A percentile compares a stretch with the other conserved stretches of the same genome.
phyloP scores from a whole-genome alignment of 163 green algal genomes.

The Chlorella variabilis region DNA sequence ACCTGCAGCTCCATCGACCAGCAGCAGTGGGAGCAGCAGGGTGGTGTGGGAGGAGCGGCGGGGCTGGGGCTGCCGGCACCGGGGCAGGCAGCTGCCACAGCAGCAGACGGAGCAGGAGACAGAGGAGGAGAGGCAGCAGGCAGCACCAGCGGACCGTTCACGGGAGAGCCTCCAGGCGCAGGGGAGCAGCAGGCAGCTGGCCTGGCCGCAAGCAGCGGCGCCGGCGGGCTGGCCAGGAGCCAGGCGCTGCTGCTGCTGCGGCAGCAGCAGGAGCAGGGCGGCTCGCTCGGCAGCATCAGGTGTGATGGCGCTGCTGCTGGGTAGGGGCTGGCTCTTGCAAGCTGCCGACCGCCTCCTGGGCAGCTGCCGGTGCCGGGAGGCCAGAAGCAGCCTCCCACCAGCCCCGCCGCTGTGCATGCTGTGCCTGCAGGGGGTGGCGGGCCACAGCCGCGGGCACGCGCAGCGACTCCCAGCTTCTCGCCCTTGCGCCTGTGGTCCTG shows the following conservation, averaged over 20 bases:
- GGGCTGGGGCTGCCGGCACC: not conserved
- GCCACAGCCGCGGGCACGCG: constrained; percentile 7
- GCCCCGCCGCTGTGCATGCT: not conserved
- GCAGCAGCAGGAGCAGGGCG: not conserved
- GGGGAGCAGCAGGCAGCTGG: not conserved
- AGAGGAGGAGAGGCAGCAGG: too few relatives aligned
- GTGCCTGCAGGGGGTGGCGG: constrained; percentile 18
- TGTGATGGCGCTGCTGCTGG: too few relatives aligned
- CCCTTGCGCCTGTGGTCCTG: constrained; percentile 48
- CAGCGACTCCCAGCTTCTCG: constrained; percentile 24
- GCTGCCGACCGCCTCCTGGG: too few relatives aligned
- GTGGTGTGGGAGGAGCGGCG: too few relatives aligned
- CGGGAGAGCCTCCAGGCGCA: too few relatives aligned
- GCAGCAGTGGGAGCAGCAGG: not conserved
- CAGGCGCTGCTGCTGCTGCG: constrained; percentile 3
- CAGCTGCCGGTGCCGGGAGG: too few relatives aligned
- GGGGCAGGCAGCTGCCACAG: not conserved
- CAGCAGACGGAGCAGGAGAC: too few relatives aligned
- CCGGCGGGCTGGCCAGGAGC: not conserved
- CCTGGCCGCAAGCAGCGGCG: too few relatives aligned
- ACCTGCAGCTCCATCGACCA: constrained; percentile 21
- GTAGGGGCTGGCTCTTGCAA: too few relatives aligned
- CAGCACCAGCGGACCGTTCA: too few relatives aligned
- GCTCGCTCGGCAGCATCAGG: not conserved
- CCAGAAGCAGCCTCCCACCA: too few relatives aligned